phyloP scores from a whole-genome alignment of 202 grass and related monocot species.

The Miscanthus sacchariflorus region DNA sequence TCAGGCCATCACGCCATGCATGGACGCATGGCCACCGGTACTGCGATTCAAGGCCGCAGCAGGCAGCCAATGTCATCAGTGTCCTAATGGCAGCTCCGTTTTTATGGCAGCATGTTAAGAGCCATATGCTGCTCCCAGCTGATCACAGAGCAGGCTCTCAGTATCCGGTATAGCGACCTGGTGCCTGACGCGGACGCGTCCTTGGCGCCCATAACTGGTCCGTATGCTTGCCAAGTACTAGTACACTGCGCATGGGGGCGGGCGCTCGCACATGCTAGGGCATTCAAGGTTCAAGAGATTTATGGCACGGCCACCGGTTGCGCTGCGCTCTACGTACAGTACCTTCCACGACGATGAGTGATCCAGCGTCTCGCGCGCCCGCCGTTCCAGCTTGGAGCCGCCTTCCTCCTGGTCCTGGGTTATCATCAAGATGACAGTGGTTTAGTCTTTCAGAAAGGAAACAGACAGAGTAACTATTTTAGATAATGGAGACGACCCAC shows the following conservation, averaged over 20 bases:
- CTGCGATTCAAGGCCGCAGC: neutral
- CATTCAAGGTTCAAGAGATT: conserved; percentile 25
- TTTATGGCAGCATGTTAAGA: neutral
- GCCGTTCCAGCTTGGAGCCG: no score
- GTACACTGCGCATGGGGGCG: neutral
- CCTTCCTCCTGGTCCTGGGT: no score
- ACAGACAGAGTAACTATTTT: no score
- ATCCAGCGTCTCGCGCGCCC: conserved; percentile 47
- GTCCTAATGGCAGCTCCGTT: neutral
- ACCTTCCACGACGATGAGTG: conserved; percentile 84
- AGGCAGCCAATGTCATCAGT: neutral
- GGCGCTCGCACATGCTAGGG: conserved; percentile 12
- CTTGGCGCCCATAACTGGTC: conserved; percentile 24
- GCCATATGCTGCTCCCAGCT: neutral
- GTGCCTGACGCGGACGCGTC: neutral
- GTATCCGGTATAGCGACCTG: neutral
- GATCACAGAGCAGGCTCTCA: neutral
- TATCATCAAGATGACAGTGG: no score
- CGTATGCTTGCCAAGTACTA: conserved; percentile 20
- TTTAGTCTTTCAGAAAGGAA: conserved; percentile 24
- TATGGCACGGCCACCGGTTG: neutral
- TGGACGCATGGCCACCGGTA: neutral
- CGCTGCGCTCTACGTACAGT: conserved; percentile 20
- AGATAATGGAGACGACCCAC: neutral
- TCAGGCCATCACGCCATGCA: neutral